Percentiles rank a stretch among this genome's conserved stretches.
phyloP scores from a whole-genome alignment of 768 basidiomycete genomes.

The Flagelloscypha sp. region DNA sequence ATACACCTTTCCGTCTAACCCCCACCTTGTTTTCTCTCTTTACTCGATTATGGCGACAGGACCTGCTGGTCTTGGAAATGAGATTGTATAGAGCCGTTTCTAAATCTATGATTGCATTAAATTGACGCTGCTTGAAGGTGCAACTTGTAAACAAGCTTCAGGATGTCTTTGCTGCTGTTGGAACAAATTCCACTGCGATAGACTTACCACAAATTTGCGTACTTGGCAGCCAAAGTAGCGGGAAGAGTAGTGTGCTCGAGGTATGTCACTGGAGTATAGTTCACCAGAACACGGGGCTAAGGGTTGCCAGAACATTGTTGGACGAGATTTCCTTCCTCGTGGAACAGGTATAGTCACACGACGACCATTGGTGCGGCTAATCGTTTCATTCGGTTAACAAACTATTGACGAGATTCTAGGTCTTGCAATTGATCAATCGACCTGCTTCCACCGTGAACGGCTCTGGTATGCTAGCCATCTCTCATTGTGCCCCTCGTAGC shows the following conservation, averaged over 20 bases:
- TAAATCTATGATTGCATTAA: too few species aligned
- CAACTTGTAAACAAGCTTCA: conserved; percentile 88
- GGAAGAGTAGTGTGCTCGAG: conserved; percentile 90
- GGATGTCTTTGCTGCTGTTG: conserved; percentile 83
- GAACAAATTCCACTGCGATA: conserved; percentile 68
- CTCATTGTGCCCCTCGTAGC: conserved; percentile 4
- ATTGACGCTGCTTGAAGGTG: too few species aligned
- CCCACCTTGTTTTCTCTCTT: too few species aligned
- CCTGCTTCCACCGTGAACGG: conserved; percentile 45
- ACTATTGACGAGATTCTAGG: conserved; percentile 30
- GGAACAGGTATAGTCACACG: conserved; percentile 98
- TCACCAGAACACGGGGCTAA: conserved; percentile 7
- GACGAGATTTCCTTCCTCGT: conserved; percentile 96
- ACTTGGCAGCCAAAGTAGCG: conserved; percentile 85
- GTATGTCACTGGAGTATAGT: conserved; percentile 30
- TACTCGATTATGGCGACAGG: conserved; percentile 36
- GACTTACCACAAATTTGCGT: conserved; percentile 92
- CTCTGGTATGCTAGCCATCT: conserved; percentile 27
- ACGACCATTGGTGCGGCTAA: conserved; percentile 71
- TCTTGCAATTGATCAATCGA: conserved; percentile 91
- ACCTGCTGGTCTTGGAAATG: conserved; percentile 64
- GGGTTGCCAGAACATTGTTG: conserved; percentile 79
- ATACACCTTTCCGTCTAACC: too few species aligned
- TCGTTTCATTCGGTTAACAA: conserved; percentile 2
- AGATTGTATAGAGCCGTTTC: conserved; percentile 73